phyloP scores from a whole-genome alignment of 176 grass and related monocot genomes.

The Echinochloa phyllopogon region DNA sequence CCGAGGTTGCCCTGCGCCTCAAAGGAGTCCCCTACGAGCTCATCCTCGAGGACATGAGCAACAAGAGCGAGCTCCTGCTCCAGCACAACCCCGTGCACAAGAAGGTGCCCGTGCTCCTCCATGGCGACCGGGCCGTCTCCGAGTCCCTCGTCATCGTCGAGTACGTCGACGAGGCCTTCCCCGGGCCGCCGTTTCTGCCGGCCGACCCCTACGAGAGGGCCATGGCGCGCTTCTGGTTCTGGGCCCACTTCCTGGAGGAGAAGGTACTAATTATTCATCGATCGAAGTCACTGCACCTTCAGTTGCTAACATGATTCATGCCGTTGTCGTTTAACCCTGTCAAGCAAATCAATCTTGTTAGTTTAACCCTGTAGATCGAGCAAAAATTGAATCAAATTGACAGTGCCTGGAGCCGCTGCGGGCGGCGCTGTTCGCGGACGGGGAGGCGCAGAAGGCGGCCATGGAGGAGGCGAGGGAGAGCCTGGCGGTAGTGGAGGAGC shows the following conservation, averaged over 20 bases:
- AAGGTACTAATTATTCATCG: conserved; percentile 52
- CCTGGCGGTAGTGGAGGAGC: conserved; percentile 39
- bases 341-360: not conserved
- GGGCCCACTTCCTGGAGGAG: conserved; percentile 43
- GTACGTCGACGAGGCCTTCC: conserved; percentile 57
- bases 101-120: conserved; percentile 57
- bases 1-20: conserved; percentile 39
- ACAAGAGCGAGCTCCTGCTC: conserved; percentile 57
- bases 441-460: conserved; percentile 37
- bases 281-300: not conserved
- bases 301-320: not conserved
- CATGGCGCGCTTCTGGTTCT: conserved; percentile 47
- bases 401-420: conserved; percentile 7
- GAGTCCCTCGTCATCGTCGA: conserved; percentile 54
- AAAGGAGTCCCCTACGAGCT: conserved; percentile 53
- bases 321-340: not conserved
- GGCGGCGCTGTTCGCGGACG: conserved; percentile 47
- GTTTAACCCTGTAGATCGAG: too few species aligned
- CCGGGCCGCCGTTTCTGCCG: conserved; percentile 7
- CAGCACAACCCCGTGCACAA: conserved; percentile 46
- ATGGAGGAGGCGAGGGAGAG: conserved; percentile 42
- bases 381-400: too few species aligned
- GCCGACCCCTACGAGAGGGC: conserved; percentile 30
- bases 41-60: conserved; percentile 36
- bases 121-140: conserved; percentile 21